Base-by-base conservation (phyloP, 139 green algal species). In the Parachlorella kessleri region DNA sequence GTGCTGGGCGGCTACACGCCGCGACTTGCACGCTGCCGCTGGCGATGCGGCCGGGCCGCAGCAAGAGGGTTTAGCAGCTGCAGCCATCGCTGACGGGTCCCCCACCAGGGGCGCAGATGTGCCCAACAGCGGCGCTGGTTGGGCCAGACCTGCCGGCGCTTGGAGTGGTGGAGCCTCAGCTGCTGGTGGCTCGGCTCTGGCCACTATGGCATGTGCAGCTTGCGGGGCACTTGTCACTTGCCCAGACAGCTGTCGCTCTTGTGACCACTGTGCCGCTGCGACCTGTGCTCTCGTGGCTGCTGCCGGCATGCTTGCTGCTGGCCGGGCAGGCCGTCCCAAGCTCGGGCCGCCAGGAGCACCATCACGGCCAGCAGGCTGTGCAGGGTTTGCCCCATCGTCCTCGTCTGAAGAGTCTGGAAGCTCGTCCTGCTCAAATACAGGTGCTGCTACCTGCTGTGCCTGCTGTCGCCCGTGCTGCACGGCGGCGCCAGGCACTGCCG, bases 371-470 rank as follows among this genome's bases (percentile, higher is more conserved):
- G 39, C 6, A 26, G 39, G 26, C 28, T 9, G 26, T 3, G 33
- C 72, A 32, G 24, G 32, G 6, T 8, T 48, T 32, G 35, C 33
- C 9, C 40, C 40, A 41, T 37, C 4, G 30, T 77, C 72, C 14
- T 67, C 53, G 24, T 77, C 72, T n/a, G n/a, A n/a, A 7, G 72
- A 77, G 18, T 80, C 75, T 36, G 64, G 32, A 21, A 80, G 38
- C 33, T 80, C 75, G 39, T 80, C 75, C 26, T 39, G 40, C 41
- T 80, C 75, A 68, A 80, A 80, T 3, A 72, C 30, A 30, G 66
- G n/a, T 14, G 59, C 59, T n/a, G n/a, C n/a, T n/a, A 28, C 48
- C 48, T 59, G 48, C 48, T 59, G 48, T 59, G 48, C 48, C 14
- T 59, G 48, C 48, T 59, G 48, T 18, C 48, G 14, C 48, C 14